Base-by-base conservation (phyloP, 805 yeast genomes). In the Ogataea pilisensis region DNA sequence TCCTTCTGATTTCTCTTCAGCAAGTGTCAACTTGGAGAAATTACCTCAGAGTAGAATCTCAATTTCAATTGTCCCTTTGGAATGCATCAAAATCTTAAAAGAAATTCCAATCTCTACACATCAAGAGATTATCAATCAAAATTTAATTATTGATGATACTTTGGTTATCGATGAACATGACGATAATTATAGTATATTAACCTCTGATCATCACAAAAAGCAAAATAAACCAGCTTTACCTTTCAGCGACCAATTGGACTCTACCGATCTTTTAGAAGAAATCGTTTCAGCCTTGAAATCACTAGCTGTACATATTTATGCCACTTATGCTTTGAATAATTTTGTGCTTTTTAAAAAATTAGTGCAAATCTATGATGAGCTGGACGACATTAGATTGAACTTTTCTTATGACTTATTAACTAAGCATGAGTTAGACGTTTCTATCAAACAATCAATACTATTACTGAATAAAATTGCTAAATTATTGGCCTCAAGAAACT, bases 311-410 rank as follows among this genome's bases (percentile, higher is more conserved):
- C 85, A 83, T 50, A 74, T 83, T 36, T 84, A 75, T 60, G 77
- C 86, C 0, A 68, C 83, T 52, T 85, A 84, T 61, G 77, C 90
- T 0, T 74, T 77, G 49, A 84, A 85, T 32, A 86, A 84, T 55
- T 80, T 79, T 48, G 65, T 72, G n/a, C 68, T 82, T 33, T 82
- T 75, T 62, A 69, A 71, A 43, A 79, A 77, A 48, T 67, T 85
- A 48, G 63, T 71, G 2, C 61, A 57, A 12, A 65, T 82, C 30
- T 83, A 78, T 58, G 63, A 70, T 31, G 73, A 76, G 35, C 62
- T 85, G 46, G 82, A 82, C 50, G 78, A 78, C 41, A 68, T 77
- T 29, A 65, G 85, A 52, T 59, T 81, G 46, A 75, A 72, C 49
- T 63, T 84, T 41, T 54, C 64, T 14, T 67, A 76, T 48, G 60